Evolutionary conservation across 192 early-diverging fungal species (phyloP).

Genomic region (Funneliformis mosseae): DNA sequence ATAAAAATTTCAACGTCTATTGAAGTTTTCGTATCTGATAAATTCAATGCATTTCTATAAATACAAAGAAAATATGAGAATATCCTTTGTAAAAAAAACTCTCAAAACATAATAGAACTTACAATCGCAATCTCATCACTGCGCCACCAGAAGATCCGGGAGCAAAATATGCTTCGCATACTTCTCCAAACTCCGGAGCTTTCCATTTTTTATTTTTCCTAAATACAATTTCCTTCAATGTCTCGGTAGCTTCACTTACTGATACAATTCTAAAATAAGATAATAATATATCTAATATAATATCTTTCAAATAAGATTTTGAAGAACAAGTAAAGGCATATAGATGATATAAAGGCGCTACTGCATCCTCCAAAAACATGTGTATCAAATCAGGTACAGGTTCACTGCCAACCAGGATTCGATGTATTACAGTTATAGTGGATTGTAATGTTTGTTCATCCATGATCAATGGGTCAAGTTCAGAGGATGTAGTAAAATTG

Average conservation of each 20-base stretch:
- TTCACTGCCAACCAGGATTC: conserved; percentile 61
- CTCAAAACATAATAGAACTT: conserved; percentile 41
- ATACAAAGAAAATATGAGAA: conserved; percentile 22
- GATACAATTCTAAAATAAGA: conserved; percentile 53
- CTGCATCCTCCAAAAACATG: conserved; percentile 52
- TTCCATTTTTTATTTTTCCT: conserved; percentile 34
- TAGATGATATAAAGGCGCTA: conserved; percentile 60
- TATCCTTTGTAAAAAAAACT: conserved; percentile 5
- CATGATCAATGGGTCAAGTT: conserved; percentile 46
- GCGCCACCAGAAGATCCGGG: conserved; percentile 53
- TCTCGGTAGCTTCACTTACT: conserved; percentile 38
- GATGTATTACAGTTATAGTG: conserved; percentile 52
- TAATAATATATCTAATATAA: conserved; percentile 48
- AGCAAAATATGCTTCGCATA: conserved; percentile 58
- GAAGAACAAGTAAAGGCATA: conserved; percentile 50
- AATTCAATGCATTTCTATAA: not conserved
- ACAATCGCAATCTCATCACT: conserved; percentile 52
- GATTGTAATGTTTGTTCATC: conserved; percentile 47
- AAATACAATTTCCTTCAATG: conserved; percentile 52
- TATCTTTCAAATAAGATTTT: conserved; percentile 49
- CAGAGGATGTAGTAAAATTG: conserved; percentile 6
- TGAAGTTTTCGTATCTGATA: conserved; percentile 42
- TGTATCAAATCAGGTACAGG: conserved; percentile 60
- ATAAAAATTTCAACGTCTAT: conserved; percentile 67
- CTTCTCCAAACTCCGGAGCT: conserved; percentile 42